Base-by-base conservation (phyloP, 75 land plant genomes). In the Sequoiadendron giganteum region DNA sequence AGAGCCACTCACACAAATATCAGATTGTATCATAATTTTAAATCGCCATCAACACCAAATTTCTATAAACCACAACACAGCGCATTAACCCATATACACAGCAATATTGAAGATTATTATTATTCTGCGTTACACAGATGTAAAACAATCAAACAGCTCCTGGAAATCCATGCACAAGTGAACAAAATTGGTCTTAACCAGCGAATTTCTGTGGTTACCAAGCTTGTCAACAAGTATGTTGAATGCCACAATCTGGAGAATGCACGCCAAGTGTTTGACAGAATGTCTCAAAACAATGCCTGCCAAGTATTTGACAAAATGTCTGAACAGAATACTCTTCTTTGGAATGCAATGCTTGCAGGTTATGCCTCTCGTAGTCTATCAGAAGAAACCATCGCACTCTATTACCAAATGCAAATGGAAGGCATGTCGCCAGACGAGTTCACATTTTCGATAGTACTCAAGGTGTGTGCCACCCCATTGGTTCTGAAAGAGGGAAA, bases 401-500 rank as follows among this genome's bases (percentile, higher is more conserved):
- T 83, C 15, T 87, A 87, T 80, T 11, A 84, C 85, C 38, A 45
- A 43, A 82, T 87, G 88, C 85, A 32, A 45, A 85, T 84, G 18
- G 86, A 28, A 43, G 52, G 86, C 4, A 21, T 80, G 30, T 36
- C 49, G 13, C 40, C 88, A n/a, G 80, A 88, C 79, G 68, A 52
- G 15, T 68, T 56, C 34, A 88, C 89, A 5, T 86, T 86, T 73
- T 39, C 77, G 4, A 65, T 47, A 15, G 49, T 36, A 25, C 55
- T 87, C 13, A 87, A 87, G 36, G 84, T 48, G 18, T 79, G 40
- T 82, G 88, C 81, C n/a, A 39, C 38, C 19, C 18, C 45, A 19
- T 21, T 36, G 43, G 47, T 48, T 39, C 4, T 89, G 85, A 49
- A 75, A 49, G 70, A 56, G 54, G 90, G 81, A 40, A 89, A 43